Evolutionary conservation across 2,329 filamentous ascomycete genomes (phyloP), one percentile per base, ranked within the genome.

Genomic region (Ceratocystis eucalypticola): DNA sequence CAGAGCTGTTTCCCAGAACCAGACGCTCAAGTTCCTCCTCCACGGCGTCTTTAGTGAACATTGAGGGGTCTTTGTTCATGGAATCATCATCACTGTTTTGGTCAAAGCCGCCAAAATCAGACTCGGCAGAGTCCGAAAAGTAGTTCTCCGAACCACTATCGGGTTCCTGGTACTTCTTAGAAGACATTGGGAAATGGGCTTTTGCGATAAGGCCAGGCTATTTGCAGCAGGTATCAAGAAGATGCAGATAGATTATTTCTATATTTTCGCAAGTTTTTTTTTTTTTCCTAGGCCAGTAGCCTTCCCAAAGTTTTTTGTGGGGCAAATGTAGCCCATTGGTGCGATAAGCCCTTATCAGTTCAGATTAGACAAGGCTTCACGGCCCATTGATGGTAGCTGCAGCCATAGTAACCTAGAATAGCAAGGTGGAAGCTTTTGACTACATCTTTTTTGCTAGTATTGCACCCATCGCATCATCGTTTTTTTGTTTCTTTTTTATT

Each of bases 11-110:
- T 66, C 94, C 94, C 69, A 99, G 89, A 2, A 99, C 88, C 69
- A 96, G 79, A 70, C 86, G 84, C 77, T 96, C 93, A 37, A 96
- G 84, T 74, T 93, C 90, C 72, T 88, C 85, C 74, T 96, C 92
- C 64, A 88, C 86, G 15, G 85, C 86, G 73, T 96, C 91, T 74
- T 93, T 94, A 63, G 88, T 86, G 65, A 74, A 75, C 65, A 76
- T 70, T 17, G 64, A 45, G 44, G 65, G 48, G 41, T 69, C 70
- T 55, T 70, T 70, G 62, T 53, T 64, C 48, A 61, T 44, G 17
- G 45, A 50, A 22, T 72, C 71, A 62, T 73, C 71, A 33, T 72
- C 67, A 15, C 73, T 72, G 41, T 73, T 72, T 7, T 59, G 55
- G 37, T 74, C 73, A 33, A 72, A 73, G 25, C 72, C 73, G 55